Evolutionary conservation across 148 eudicot genomes (phyloP), one percentile per base, ranked within the genome.

Genomic region (Camellia granthamiana): DNA sequence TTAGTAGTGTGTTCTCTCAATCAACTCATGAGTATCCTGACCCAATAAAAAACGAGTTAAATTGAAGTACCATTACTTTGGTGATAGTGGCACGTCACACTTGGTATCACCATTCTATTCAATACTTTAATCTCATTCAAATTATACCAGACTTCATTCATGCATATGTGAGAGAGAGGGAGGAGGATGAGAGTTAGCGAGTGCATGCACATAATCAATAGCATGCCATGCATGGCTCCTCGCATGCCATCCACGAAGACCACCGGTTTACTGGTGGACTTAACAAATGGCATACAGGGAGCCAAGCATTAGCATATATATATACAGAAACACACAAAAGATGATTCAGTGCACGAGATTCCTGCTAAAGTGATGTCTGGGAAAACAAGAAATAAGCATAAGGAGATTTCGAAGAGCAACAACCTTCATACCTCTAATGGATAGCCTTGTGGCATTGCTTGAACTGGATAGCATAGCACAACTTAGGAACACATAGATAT

Each of bases 271-370:
- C 5, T 19, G 84, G 19, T 58, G 74, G 74, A 84, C 70, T 59
- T 41, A 16, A 76, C 84, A 62, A 80, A 84, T 85, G 89, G 89
- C 89, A 87, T 87, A 59, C 85, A 78, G 61, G 89, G 89, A 84
- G 89, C 87, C 87, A 87, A 87, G 89, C 87, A 87, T 38, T 7
- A 72, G 71, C 77, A 10, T 65, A 49, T 51, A 21, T 64, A 43
- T 6, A 74, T 42, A 30, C 16, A 19, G 3, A 30, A 1, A 30
- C 38, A 30, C 38, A 30, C 38, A 30, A 30, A 30, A 30, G 38
- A 30, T 30, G 38, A 30, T 30, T 30, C 38, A 1, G 38, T 30
- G 38, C 38, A 30, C 38, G 38, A 30, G 38, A 30, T 30, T 30
- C 38, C 38, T 30, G 38, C 38, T 30, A 30, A 30, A 30, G 38